Percentiles rank a stretch among this genome's conserved stretches.
Evolutionary conservation across 352 stramenopile species (phyloP).

Genomic region (Pythium plurisporium): DNA sequence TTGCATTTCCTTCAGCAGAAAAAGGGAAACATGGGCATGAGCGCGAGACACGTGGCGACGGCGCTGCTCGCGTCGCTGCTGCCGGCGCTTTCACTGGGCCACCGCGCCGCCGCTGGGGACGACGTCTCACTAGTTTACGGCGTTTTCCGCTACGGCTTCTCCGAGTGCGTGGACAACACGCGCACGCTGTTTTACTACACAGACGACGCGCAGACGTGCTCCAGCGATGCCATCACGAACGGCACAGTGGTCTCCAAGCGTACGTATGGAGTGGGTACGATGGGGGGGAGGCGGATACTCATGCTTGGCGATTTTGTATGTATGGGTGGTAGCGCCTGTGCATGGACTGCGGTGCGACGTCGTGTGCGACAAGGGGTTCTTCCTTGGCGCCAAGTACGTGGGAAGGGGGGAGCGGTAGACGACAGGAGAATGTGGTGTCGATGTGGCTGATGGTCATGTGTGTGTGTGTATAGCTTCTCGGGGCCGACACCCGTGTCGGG

Average conservation of each 20-base stretch:
- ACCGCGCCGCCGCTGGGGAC: background rate
- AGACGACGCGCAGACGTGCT: constrained; percentile 43
- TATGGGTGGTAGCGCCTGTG: constrained; percentile 44
- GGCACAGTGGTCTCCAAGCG: constrained; percentile 36
- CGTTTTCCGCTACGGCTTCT: constrained; percentile 66
- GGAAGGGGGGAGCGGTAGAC: background rate
- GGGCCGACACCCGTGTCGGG: constrained; percentile 49
- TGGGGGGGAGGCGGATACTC: background rate
- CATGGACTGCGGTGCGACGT: constrained; percentile 66
- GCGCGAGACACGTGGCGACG: constrained; percentile 8
- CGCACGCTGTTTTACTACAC: constrained; percentile 76
- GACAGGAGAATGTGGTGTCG: background rate
- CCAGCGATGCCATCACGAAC: constrained; percentile 24
- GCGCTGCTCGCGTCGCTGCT: constrained; percentile 1
- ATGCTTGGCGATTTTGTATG: background rate
- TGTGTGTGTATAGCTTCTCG: constrained; percentile 42
- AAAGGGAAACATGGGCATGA: background rate
- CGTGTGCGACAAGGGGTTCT: constrained; percentile 61
- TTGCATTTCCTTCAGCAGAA: background rate
- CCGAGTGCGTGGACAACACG: constrained; percentile 73
- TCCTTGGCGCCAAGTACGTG: constrained; percentile 74
- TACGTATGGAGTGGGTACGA: constrained; percentile 16
- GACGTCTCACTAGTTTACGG: background rate
- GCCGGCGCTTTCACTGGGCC: background rate
- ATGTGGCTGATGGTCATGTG: background rate